These are phyloP conservation scores for Fusarium ramigenum DNA, from an alignment of 2,329 filamentous ascomycete genomes.

Conservation along the genomic window DNA sequence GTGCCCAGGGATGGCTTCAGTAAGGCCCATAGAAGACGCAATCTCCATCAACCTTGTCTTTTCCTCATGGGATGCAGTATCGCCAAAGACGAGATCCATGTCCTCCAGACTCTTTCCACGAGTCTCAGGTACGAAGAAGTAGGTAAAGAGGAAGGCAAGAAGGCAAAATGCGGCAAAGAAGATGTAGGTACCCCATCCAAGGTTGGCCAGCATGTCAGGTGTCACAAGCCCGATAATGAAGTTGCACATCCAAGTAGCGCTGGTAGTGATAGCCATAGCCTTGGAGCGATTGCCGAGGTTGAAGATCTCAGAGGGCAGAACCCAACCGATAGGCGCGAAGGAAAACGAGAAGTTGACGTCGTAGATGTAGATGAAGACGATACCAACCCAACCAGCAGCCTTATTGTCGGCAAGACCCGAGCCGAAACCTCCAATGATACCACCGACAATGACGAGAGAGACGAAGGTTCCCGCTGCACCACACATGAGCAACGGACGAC, in stretches of 20 bases:
- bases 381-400: constrained; percentile 63
- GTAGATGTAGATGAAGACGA: constrained; percentile 72
- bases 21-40: not conserved
- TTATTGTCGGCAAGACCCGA: constrained; percentile 47
- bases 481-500: constrained; percentile 70
- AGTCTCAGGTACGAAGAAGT: constrained; percentile 67
- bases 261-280: constrained; percentile 67
- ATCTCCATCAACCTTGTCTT: not conserved
- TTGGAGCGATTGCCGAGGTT: constrained; percentile 66
- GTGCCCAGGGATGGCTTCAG: not conserved
- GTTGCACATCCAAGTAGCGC: constrained; percentile 54
- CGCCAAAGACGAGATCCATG: constrained; percentile 60
- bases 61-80: not conserved
- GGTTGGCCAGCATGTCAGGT: constrained; percentile 61
- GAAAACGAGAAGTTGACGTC: constrained; percentile 72
- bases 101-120: constrained; percentile 64
- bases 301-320: constrained; percentile 72
- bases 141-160: constrained; percentile 60
- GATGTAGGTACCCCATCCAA: constrained; percentile 63
- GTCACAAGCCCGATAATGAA: constrained; percentile 50
- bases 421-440: constrained; percentile 58
- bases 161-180: constrained; percentile 68
- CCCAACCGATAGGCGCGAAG: constrained; percentile 70
- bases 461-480: constrained; percentile 71
- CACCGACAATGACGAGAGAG: constrained; percentile 64